Conservation (phyloP, 805 yeast species). For the Clavispora santaluciae region DNA sequence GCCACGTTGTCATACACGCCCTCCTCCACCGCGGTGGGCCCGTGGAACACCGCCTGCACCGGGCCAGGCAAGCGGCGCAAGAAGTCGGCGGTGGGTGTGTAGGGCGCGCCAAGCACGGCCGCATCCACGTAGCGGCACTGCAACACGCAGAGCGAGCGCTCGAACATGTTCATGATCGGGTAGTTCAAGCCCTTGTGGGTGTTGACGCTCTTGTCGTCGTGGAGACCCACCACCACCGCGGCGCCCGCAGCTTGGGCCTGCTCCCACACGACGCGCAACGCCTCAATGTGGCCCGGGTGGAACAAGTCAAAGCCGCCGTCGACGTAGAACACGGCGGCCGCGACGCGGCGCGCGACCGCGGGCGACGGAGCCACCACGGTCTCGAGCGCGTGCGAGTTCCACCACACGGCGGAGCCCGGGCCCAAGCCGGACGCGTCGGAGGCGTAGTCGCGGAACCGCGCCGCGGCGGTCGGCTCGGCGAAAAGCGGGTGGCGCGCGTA, state of each 20-base stretch:
- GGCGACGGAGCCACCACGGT: slow-evolving; percentile 32
- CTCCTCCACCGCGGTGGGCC: slow-evolving; percentile 44
- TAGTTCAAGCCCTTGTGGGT: slow-evolving; percentile 55
- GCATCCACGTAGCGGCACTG: slow-evolving; percentile 86
- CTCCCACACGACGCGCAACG: slow-evolving; percentile 46
- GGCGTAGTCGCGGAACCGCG: slow-evolving; percentile 52
- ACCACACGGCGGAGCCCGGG: slow-evolving; percentile 55
- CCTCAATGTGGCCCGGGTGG: slow-evolving; percentile 88
- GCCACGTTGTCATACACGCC: slow-evolving; percentile 30
- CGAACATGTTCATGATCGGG: slow-evolving; percentile 85
- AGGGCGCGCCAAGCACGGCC: slow-evolving; percentile 67
- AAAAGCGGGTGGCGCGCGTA: slow-evolving; percentile 24
- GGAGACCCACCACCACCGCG: slow-evolving; percentile 62
- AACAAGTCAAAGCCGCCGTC: slow-evolving; percentile 90
- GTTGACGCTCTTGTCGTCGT: slow-evolving; percentile 54
- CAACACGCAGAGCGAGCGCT: slow-evolving; percentile 79
- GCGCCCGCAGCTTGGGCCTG: slow-evolving; percentile 34
- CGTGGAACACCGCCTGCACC: slow-evolving; percentile 47
- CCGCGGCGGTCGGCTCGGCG: slow-evolving; percentile 28
- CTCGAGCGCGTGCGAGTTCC: slow-evolving; percentile 28
- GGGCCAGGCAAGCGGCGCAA: slow-evolving; percentile 36
- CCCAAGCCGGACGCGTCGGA: slow-evolving; percentile 56
- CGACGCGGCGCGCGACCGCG: slow-evolving; percentile 12
- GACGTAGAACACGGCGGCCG: slow-evolving; percentile 44
- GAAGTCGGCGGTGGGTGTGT: slow-evolving; percentile 39